These are phyloP conservation scores for Cystobasidium pallidum DNA, from an alignment of 1,284 basidiomycete genomes.

Conservation along the genomic window DNA sequence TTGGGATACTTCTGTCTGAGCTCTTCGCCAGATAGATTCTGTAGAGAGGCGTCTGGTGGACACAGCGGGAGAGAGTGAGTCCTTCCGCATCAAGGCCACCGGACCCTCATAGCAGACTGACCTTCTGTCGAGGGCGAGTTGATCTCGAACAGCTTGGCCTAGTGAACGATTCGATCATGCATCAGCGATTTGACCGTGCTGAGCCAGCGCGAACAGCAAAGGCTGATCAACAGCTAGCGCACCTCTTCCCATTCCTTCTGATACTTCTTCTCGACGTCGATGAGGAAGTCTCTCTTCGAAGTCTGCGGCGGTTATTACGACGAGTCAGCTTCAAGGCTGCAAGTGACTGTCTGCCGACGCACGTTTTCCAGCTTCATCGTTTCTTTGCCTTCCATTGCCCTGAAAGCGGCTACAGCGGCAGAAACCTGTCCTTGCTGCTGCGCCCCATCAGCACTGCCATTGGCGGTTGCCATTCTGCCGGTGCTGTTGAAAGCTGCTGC, in stretches of 20 bases:
- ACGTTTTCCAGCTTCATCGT: conserved; percentile 45
- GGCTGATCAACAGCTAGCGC: conserved; percentile 63
- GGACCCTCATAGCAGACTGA: neutral
- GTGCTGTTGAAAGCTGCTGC: conserved; percentile 5
- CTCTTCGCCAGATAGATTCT: conserved; percentile 35
- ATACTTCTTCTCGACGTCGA: conserved; percentile 78
- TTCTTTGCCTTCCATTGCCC: conserved; percentile 39
- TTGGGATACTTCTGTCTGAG: conserved; percentile 36
- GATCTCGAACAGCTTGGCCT: conserved; percentile 82
- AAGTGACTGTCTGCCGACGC: neutral
- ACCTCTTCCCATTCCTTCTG: conserved; percentile 75
- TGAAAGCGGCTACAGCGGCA: conserved; percentile 44
- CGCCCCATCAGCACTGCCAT: conserved; percentile 19
- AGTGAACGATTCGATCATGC: conserved; percentile 19
- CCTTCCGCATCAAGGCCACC: too few relatives aligned
- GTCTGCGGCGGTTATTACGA: conserved; percentile 65
- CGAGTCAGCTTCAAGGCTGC: neutral
- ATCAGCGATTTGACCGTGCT: conserved; percentile 28
- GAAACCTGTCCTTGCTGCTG: conserved; percentile 21
- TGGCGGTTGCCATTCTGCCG: conserved; percentile 1
- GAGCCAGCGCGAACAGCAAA: neutral
- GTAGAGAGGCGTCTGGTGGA: conserved; percentile 36
- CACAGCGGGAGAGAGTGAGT: neutral
- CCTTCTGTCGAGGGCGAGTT: conserved; percentile 54
- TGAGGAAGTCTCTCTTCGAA: conserved; percentile 85